These are phyloP conservation scores for Mortierella antarctica DNA, from an alignment of 192 early-diverging fungal species.

Conservation along the genomic window DNA sequence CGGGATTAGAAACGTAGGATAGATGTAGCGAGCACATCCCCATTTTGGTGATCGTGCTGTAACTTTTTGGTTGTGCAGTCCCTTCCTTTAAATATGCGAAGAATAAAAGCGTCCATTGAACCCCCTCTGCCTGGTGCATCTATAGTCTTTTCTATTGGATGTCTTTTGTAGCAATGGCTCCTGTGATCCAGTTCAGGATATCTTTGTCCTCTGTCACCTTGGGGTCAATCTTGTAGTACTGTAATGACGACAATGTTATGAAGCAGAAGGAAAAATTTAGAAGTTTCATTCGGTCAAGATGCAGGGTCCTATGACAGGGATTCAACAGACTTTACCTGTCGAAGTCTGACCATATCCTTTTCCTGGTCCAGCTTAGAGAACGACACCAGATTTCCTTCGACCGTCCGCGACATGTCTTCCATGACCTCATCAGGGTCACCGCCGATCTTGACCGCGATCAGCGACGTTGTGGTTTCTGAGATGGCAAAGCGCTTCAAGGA, in stretches of 20 bases:
- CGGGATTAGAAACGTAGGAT: slow-evolving; percentile 24
- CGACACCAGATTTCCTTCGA: slow-evolving; percentile 55
- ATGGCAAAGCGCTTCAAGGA: slow-evolving; percentile 63
- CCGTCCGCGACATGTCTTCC: slow-evolving; percentile 45
- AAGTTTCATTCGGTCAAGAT: not conserved
- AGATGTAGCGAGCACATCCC: too few species aligned
- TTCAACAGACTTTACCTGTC: slow-evolving; percentile 48
- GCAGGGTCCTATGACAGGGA: not conserved
- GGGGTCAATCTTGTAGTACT: slow-evolving; percentile 65
- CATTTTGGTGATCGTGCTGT: not conserved
- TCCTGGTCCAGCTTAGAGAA: slow-evolving; percentile 54
- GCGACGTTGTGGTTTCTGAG: slow-evolving; percentile 52
- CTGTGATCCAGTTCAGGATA: slow-evolving; percentile 59
- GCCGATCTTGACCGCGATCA: slow-evolving; percentile 63
- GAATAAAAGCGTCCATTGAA: too few species aligned
- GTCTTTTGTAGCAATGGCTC: slow-evolving; percentile 66
- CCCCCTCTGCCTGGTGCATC: too few species aligned
- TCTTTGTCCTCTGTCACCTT: slow-evolving; percentile 47
- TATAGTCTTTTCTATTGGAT: slow-evolving; percentile 28
- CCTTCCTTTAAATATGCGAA: too few species aligned
- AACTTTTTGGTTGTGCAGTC: not conserved
- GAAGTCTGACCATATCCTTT: slow-evolving; percentile 53
- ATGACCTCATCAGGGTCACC: slow-evolving; percentile 53
- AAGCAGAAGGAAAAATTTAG: not conserved
- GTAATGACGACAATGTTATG: not conserved